Base-by-base conservation (phyloP, 106 monocot species). In the Apostasia shenzhenica region DNA sequence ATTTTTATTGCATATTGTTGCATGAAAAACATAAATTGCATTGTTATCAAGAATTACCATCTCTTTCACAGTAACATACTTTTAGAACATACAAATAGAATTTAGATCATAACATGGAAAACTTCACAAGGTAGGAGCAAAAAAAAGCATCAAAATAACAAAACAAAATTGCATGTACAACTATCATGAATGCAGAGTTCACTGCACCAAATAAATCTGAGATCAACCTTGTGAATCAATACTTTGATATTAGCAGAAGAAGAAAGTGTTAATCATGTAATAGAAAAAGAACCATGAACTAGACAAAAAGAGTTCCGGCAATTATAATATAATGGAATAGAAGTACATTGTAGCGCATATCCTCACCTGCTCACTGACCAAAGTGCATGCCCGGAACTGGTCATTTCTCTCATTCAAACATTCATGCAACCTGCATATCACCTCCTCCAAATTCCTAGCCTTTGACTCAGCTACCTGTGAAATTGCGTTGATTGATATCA, bases 361-460 rank as follows among this genome's bases (percentile, higher is more conserved):
- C 5, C 54, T 45, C 52, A 91, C 95, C 91, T 86, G 76, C 47
- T 89, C 75, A 40, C 75, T 57, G 10, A 68, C 67, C 40, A 69
- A 80, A 39, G 67, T 74, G 45, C 89, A 77, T 6, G 61, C 57
- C 44, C 70, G 54, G 63, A 97, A 62, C 45, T 83, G 69, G 61
- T 64, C 68, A 11, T 89, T 75, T 55, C 72, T 86, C 37, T 81
- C 79, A 45, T 82, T 75, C 60, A 92, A 75, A 37, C 76, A 83
- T 56, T 54, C 72, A 65, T 92, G 91, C 72, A 97, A 67, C 39
- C 39, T 52, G 6, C 26, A 62, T 0, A 97, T 78, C 50, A 92
- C 82, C 26, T 89, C 86, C 68, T 97, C 92, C 97, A 97, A 84
- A 73, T 38, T 73, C 73, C 55, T 83, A 4, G 86, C 92, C 78